Evolutionary conservation across 2,329 filamentous ascomycete species (phyloP).

Genomic region (Ophiostoma piceae): DNA sequence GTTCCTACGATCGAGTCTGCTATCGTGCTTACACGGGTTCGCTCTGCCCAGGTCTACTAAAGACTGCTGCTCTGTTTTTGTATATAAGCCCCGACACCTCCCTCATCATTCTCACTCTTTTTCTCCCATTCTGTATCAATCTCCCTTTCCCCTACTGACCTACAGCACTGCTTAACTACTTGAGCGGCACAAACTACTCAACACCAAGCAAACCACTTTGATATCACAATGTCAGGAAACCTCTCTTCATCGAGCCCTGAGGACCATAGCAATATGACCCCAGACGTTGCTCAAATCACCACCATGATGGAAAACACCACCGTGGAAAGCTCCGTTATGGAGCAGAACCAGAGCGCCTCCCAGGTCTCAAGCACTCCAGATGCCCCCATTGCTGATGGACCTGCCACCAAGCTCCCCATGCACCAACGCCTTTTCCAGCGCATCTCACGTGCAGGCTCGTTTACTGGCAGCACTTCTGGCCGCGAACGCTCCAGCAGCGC

Average conservation of each 20-base stretch:
- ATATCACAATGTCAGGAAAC: too few species aligned
- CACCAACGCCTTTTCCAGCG: conserved; percentile 66
- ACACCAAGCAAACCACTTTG: too few species aligned
- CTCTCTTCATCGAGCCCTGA: not conserved
- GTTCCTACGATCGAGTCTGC: too few species aligned
- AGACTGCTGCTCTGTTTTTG: too few species aligned
- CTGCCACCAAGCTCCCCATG: conserved; percentile 39
- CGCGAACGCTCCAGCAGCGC: conserved; percentile 63
- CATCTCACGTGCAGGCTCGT: conserved; percentile 79
- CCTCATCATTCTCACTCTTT: too few species aligned
- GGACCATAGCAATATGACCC: not conserved
- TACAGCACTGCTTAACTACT: too few species aligned
- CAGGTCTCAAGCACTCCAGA: not conserved
- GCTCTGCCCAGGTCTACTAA: too few species aligned
- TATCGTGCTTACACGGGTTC: too few species aligned
- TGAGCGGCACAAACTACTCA: too few species aligned
- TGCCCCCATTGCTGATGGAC: conserved; percentile 21
- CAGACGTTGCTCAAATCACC: not conserved
- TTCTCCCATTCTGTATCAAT: not conserved
- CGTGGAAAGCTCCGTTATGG: not conserved
- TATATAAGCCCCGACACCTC: too few species aligned
- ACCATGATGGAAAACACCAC: not conserved
- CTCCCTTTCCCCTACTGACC: too few species aligned
- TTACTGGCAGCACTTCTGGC: conserved; percentile 57
- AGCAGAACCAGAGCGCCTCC: not conserved